Conservation (phyloP, 768 basidiomycete species). For the Bullera alba region DNA sequence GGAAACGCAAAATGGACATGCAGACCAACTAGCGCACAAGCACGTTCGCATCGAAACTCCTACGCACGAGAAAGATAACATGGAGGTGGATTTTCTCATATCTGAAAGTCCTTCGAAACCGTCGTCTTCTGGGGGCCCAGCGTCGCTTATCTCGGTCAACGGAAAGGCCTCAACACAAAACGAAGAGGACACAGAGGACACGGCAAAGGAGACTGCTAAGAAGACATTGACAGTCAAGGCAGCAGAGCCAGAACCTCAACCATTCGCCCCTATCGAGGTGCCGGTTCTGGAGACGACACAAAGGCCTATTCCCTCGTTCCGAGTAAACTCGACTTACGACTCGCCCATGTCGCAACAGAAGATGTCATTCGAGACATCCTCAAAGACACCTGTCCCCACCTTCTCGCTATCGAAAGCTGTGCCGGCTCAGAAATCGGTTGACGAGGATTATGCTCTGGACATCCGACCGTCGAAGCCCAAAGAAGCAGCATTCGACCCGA, state of each 20-base stretch:
- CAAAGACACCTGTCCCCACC: not conserved
- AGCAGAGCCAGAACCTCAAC: slow-evolving; percentile 5
- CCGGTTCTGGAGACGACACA: slow-evolving; percentile 2
- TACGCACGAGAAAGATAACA: not conserved
- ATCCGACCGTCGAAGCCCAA: not conserved
- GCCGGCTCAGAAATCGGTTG: not conserved
- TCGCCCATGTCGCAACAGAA: slow-evolving; percentile 4
- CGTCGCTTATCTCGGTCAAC: not conserved
- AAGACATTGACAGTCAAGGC: not conserved
- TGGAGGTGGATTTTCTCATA: slow-evolving; percentile 1
- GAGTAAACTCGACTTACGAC: not conserved
- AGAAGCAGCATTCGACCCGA: not conserved
- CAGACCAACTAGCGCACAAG: not conserved
- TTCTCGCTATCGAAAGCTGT: slow-evolving; percentile 2
- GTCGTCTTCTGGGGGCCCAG: not conserved
- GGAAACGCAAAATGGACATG: not conserved
- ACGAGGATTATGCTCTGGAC: not conserved
- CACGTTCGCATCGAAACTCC: not conserved
- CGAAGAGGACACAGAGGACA: slow-evolving; percentile 5
- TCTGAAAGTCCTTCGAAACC: not conserved
- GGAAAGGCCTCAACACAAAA: not conserved
- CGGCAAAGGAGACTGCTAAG: not conserved
- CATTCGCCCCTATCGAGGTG: slow-evolving; percentile 15
- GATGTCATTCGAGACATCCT: not conserved
- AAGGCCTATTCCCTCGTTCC: slow-evolving; percentile 2